Percentiles rank a stretch among this genome's conserved stretches.
Conservation (phyloP, 2,329 filamentous ascomycete genomes). For the Huntiella decipiens region DNA sequence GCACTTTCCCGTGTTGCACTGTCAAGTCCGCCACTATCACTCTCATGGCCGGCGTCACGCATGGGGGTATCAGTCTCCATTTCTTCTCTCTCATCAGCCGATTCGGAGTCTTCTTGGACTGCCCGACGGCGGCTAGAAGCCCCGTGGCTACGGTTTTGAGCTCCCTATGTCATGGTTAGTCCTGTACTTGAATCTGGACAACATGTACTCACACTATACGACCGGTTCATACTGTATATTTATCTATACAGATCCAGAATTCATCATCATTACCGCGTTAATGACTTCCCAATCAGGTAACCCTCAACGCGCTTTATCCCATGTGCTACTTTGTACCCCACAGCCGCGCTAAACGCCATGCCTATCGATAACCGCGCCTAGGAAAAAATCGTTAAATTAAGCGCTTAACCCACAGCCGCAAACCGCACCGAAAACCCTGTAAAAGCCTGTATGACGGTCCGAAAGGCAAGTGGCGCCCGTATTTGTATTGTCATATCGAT, state of each 20-base stretch:
- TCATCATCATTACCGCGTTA: constrained; percentile 12
- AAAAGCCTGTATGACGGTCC: neutral
- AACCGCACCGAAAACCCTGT: constrained; percentile 1
- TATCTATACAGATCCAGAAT: too few species aligned
- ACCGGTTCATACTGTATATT: too few species aligned
- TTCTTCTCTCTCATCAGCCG: neutral
- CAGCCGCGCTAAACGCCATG: neutral
- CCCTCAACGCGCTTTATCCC: neutral
- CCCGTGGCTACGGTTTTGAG: neutral
- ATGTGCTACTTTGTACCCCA: neutral
- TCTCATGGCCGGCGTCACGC: neutral
- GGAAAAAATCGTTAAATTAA: neutral
- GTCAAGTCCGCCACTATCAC: constrained; percentile 15
- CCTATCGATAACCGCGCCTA: constrained; percentile 14
- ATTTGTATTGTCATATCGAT: too few species aligned
- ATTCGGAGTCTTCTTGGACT: neutral
- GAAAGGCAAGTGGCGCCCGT: too few species aligned
- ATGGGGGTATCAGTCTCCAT: neutral
- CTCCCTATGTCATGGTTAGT: too few species aligned
- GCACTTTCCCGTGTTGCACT: constrained; percentile 24
- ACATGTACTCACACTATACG: too few species aligned
- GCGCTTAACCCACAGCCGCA: constrained; percentile 2
- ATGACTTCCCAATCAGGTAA: neutral
- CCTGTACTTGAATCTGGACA: too few species aligned
- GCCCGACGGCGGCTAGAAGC: neutral